Percentiles rank a stretch among this genome's conserved stretches.
Conservation (phyloP, 305 asterid species). For the Fraxinus nigra region DNA sequence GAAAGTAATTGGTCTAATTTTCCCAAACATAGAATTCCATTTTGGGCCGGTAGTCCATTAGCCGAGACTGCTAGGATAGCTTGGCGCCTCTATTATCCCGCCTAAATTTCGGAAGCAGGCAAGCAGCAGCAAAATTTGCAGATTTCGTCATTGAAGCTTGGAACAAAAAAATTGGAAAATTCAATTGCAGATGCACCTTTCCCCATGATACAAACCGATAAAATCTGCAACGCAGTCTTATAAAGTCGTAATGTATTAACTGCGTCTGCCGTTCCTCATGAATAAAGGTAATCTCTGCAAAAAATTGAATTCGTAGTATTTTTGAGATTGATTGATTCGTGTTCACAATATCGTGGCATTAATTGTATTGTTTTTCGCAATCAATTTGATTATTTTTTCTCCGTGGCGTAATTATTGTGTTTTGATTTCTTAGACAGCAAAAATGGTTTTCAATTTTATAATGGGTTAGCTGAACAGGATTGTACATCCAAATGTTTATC, state of each 20-base stretch:
- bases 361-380: background rate
- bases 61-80: background rate
- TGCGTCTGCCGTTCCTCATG: background rate
- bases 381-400: background rate
- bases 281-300: background rate
- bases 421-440: background rate
- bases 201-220: background rate
- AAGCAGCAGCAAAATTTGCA: background rate
- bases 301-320: background rate
- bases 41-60: background rate
- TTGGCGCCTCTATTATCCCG: background rate
- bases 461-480: background rate
- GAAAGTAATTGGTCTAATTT: too few relatives aligned
- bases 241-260: background rate
- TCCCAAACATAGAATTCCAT: background rate
- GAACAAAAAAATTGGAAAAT: background rate
- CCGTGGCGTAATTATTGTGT: background rate
- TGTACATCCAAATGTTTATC: background rate
- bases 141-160: background rate
- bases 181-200: background rate
- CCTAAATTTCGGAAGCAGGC: background rate
- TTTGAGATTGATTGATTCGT: background rate
- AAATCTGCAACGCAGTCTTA: background rate
- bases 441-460: background rate
- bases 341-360: background rate